Evolutionary conservation across 106 monocot genomes (phyloP).

Genomic region (Narthecium ossifragum): DNA sequence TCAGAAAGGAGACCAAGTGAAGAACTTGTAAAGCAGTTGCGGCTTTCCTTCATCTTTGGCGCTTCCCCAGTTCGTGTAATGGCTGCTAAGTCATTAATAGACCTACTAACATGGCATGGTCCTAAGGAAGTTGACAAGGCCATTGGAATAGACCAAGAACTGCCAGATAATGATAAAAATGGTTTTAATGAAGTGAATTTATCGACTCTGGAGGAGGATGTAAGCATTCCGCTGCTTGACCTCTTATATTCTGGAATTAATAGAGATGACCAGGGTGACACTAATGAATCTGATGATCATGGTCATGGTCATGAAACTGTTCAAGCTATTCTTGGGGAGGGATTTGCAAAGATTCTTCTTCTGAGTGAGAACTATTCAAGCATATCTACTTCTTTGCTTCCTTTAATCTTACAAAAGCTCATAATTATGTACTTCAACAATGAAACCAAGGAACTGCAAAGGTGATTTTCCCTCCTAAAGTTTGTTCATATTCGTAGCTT

Average conservation of each 20-base stretch:
- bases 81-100: conserved; percentile 75
- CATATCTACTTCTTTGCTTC: conserved; percentile 41
- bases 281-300: conserved; percentile 29
- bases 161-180: conserved; percentile 14
- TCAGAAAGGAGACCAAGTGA: conserved; percentile 63
- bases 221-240: conserved; percentile 52
- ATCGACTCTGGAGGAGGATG: conserved; percentile 33
- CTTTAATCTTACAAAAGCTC: conserved; percentile 54
- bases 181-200: conserved; percentile 35
- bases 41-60: conserved; percentile 59
- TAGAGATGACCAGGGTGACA: conserved; percentile 26
- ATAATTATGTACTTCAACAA: conserved; percentile 61
- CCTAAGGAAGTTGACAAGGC: conserved; percentile 63
- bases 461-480: conserved; percentile 21
- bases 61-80: conserved; percentile 50
- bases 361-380: conserved; percentile 54
- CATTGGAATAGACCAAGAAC: conserved; percentile 31
- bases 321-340: conserved; percentile 62
- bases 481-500: not conserved
- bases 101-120: conserved; percentile 82
- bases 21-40: conserved; percentile 73
- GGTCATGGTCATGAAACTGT: conserved; percentile 65
- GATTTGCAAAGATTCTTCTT: conserved; percentile 93
- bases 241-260: conserved; percentile 58
- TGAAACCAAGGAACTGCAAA: conserved; percentile 52